phyloP scores from a whole-genome alignment of 75 land plant genomes.

The Chamaecyparis obtusa region DNA sequence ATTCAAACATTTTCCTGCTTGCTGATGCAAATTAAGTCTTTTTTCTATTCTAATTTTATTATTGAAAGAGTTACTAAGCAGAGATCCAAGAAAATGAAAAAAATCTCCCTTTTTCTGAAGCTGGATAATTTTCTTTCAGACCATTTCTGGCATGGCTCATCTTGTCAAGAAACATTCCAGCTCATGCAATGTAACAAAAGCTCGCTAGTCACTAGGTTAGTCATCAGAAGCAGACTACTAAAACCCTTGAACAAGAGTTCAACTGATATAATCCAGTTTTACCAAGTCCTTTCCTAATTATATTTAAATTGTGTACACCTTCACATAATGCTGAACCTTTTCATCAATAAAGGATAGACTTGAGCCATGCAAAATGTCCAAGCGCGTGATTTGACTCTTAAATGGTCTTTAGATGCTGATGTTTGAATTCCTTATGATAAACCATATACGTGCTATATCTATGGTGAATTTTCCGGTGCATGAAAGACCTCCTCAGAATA shows the following conservation, averaged over 20 bases:
- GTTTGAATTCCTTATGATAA: no score
- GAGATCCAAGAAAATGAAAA: background rate
- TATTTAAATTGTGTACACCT: background rate
- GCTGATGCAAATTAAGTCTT: background rate
- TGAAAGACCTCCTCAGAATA: no score
- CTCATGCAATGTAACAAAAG: background rate
- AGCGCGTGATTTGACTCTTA: no score
- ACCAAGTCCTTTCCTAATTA: background rate
- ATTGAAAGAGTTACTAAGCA: background rate
- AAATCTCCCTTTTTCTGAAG: no score
- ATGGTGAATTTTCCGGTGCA: no score
- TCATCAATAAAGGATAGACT: no score
- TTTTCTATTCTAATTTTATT: background rate
- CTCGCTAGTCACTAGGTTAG: background rate
- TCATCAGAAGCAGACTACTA: no score
- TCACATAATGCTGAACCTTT: background rate
- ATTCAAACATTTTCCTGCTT: background rate
- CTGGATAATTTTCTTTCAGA: background rate
- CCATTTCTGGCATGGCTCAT: background rate
- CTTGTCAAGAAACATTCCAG: background rate
- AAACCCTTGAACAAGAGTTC: background rate
- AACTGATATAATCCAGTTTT: background rate
- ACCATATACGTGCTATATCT: no score
- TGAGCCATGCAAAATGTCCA: no score
- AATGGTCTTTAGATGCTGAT: no score